Base-by-base conservation (phyloP, 352 stramenopile genomes). In the Pythium monospermum region DNA sequence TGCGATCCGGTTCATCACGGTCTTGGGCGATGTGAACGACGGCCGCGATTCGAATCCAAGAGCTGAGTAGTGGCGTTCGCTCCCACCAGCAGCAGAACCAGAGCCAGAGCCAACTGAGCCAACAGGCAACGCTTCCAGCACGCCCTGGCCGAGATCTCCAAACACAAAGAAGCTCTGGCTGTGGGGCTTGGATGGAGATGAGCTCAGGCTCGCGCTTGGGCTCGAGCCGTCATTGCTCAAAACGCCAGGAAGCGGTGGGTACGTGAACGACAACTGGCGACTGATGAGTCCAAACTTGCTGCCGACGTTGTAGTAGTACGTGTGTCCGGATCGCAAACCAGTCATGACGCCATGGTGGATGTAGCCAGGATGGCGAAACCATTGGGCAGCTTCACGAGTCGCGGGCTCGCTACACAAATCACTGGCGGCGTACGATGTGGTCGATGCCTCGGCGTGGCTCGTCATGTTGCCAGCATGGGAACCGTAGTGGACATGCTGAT, bases 261-360 rank as follows among this genome's bases (percentile, higher is more conserved):
- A 59, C n/a, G 27, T 69, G 57, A 76, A 73, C n/a, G 40, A 25
- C 22, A 64, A 59, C 21, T 27, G 30, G 8, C 53, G 21, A 37
- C 67, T 71, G 23, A 47, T 48, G 39, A 76, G 37, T 21, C 64
- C 67, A n/a, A 57, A 43, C 16, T 49, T 59, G 49, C 67, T 76
- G 40, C 67, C 67, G n/a, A 73, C 57, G 1, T 35, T 46, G 48
- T 76, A 76, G 42, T 45, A 73, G 44, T 73, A 71, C 16, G 41
- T 61, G 37, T 60, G 28, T 0, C 57, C 64, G 0, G 64, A 35
- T 4, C 37, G 18, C 12, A 76, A 37, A 11, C 31, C 57, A 3
- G 31, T 61, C 56, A 76, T 57, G 7, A 73, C 43, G 7, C 44
- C 61, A 11, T 71, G 56, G 53, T 73, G 61, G 26, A 69, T 57